A percentile compares a stretch with the other conserved stretches of the same genome.
Conservation (phyloP, 2,329 filamentous ascomycete genomes). For the Coniochaeta prunicola region DNA sequence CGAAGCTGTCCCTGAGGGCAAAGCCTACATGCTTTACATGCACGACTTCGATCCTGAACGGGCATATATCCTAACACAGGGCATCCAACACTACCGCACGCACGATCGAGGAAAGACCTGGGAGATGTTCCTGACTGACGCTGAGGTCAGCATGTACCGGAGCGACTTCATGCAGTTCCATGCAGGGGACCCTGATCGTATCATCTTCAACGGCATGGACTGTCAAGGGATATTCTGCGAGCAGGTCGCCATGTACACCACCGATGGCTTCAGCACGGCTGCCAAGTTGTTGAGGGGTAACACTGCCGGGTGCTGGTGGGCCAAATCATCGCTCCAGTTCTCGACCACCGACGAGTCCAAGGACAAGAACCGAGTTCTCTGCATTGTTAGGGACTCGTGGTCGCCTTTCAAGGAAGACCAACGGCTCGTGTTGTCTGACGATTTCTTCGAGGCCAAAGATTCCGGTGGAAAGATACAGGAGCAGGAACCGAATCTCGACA, state of each 20-base stretch:
- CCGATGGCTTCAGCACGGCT: slow-evolving; percentile 69
- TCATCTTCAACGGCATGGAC: slow-evolving; percentile 74
- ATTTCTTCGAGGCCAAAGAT: slow-evolving; percentile 60
- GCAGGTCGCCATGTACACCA: slow-evolving; percentile 66
- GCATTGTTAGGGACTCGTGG: slow-evolving; percentile 68
- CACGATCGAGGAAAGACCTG: slow-evolving; percentile 77
- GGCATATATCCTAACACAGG: slow-evolving; percentile 71
- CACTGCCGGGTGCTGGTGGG: slow-evolving; percentile 80
- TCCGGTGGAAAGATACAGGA: slow-evolving; percentile 44
- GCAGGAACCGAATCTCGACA: slow-evolving; percentile 71
- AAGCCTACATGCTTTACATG: slow-evolving; percentile 57
- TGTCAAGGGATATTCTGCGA: slow-evolving; percentile 59
- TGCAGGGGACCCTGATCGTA: slow-evolving; percentile 72
- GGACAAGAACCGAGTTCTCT: slow-evolving; percentile 68
- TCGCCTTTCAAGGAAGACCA: slow-evolving; percentile 67
- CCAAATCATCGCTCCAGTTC: slow-evolving; percentile 69
- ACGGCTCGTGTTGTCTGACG: slow-evolving; percentile 72
- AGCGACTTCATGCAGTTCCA: slow-evolving; percentile 64
- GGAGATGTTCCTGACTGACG: slow-evolving; percentile 62
- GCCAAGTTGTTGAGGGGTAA: slow-evolving; percentile 59
- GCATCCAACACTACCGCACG: slow-evolving; percentile 72
- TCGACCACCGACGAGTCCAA: slow-evolving; percentile 57
- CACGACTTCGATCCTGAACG: slow-evolving; percentile 73
- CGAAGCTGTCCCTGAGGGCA: slow-evolving; percentile 55
- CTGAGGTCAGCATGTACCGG: slow-evolving; percentile 46